Evolutionary conservation across 1,284 basidiomycete species (phyloP), one percentile per base, ranked within the genome.

Genomic region (Marasmius tenuissimus): DNA sequence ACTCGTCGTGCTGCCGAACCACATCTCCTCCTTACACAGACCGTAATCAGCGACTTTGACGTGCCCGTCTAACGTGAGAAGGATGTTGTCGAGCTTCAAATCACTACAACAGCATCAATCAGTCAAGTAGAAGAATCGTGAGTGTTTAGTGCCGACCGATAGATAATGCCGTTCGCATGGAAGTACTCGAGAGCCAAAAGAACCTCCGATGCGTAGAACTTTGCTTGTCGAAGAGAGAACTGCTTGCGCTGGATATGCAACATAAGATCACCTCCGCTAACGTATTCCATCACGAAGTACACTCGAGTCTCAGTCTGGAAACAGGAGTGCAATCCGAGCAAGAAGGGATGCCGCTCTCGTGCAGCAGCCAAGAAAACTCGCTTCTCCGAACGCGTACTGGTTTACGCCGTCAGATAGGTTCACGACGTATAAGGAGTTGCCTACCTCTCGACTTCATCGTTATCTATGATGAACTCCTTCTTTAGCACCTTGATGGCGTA

Each of bases 401-500:
- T 34, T 33, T 57, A 60, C 40, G 38, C 58, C 64, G 45, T 53
- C 69, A 35, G 45, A 58, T 14, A 52, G 57, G 55, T 63, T 51
- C 55, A 37, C 4, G 50, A 53, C 42, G 38, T 38, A 11, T 10
- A 51, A 20, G 48, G 54, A 61, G 57, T 37, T 20, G 71, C 81
- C 60, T 65, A 95, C 96, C 94, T 97, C 79, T 99, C 97, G 6
- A 99, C 96, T 81, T 99, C 97, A 77, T 99, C 97, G 69, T 99
- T 99, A 74, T 99, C 97, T 69, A 99, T 99, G 75, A 99, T 99
- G 72, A 99, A 99, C 78, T 99, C 97, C 76, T 99, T 99, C 84
- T 99, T 99, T 73, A 99, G 77, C 42, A 99, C 97, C 79, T 99
- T 99, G 84, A 99, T 98, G n/a, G 97, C 97, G 75, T 93, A 99